Conservation (phyloP, 148 eudicot species). For the Cornus florida region DNA sequence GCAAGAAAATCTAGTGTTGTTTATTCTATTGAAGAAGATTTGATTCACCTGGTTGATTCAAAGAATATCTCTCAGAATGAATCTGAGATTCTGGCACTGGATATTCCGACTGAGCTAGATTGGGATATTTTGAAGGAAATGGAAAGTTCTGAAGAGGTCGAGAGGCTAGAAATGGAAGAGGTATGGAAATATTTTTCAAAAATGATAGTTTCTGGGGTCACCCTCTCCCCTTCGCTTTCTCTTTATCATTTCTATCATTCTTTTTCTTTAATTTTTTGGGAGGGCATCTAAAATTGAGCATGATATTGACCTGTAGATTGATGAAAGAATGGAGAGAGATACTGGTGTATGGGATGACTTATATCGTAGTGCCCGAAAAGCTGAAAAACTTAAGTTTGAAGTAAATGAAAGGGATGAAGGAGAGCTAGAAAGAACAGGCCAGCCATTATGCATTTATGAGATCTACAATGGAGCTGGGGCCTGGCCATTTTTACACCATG, state of each 20-base stretch:
- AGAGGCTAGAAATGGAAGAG: conserved; percentile 77
- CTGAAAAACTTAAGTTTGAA: conserved; percentile 85
- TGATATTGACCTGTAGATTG: conserved; percentile 48
- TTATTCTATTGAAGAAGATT: conserved; percentile 61
- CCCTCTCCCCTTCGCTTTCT: not conserved
- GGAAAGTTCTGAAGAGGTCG: conserved; percentile 68
- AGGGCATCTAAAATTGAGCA: not conserved
- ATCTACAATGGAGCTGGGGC: conserved; percentile 87
- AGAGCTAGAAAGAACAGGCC: conserved; percentile 94
- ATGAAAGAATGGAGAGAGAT: conserved; percentile 87
- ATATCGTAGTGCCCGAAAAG: conserved; percentile 83
- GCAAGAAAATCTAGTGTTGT: conserved; percentile 45
- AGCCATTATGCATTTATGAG: conserved; percentile 81
- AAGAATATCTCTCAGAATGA: conserved; percentile 35
- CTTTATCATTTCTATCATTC: not conserved
- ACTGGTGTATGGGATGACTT: conserved; percentile 89
- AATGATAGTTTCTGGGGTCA: not conserved
- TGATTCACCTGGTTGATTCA: conserved; percentile 20
- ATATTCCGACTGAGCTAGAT: conserved; percentile 56
- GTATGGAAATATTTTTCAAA: conserved; percentile 30
- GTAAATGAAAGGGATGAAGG: conserved; percentile 94
- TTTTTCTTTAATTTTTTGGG: conserved; percentile 3
- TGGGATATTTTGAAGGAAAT: conserved; percentile 68
- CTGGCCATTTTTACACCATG: conserved; percentile 95
- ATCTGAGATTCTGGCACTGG: conserved; percentile 31